phyloP scores from a whole-genome alignment of 2,329 filamentous ascomycete genomes.

The Orbilia javanica region DNA sequence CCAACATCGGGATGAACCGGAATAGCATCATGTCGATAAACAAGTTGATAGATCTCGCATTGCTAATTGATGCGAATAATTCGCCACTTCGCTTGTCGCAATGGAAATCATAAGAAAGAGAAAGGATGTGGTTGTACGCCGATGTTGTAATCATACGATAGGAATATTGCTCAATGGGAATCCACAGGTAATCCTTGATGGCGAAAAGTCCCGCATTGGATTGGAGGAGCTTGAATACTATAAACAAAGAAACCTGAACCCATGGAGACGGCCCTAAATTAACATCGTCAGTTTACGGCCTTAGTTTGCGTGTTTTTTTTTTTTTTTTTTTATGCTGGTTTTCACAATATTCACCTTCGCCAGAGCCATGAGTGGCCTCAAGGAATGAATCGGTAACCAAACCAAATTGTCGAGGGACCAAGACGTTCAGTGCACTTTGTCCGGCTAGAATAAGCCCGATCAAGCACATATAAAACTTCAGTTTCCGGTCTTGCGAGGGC shows the following conservation, averaged over 20 bases:
- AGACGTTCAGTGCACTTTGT: slow-evolving; percentile 78
- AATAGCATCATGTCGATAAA: slow-evolving; percentile 74
- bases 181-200: slow-evolving; percentile 69
- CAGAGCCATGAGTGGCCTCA: slow-evolving; percentile 29
- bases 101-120: slow-evolving; percentile 78
- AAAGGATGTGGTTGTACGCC: slow-evolving; percentile 77
- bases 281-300: slow-evolving; percentile 60
- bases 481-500: slow-evolving; percentile 75
- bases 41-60: slow-evolving; percentile 73
- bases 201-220: slow-evolving; percentile 70
- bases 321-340: neutral
- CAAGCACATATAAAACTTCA: slow-evolving; percentile 77
- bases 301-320: slow-evolving; percentile 63
- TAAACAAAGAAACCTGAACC: slow-evolving; percentile 70
- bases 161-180: slow-evolving; percentile 71
- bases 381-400: slow-evolving; percentile 76
- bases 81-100: slow-evolving; percentile 75
- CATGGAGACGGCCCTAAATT: slow-evolving; percentile 67
- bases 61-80: slow-evolving; percentile 74
- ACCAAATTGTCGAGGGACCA: slow-evolving; percentile 85
- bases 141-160: slow-evolving; percentile 72
- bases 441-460: slow-evolving; percentile 77
- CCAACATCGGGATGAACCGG: slow-evolving; percentile 72
- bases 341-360: slow-evolving; percentile 15
- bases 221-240: slow-evolving; percentile 68